These are phyloP conservation scores for Lasiosphaeria hispida DNA, from an alignment of 495 filamentous ascomycete genomes.

Conservation along the genomic window DNA sequence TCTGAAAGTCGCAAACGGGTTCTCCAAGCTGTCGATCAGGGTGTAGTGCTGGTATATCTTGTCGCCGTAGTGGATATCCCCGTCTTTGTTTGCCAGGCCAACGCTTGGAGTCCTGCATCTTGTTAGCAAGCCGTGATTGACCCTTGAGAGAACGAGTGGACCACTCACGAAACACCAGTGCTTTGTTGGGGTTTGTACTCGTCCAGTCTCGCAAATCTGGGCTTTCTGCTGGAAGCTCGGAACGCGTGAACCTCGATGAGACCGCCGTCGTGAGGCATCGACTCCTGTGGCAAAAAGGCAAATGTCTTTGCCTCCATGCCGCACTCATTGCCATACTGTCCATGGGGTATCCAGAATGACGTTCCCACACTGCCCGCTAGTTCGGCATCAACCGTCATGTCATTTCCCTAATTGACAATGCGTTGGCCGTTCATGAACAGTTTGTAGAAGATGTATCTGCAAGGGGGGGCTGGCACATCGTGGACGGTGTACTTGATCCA, in stretches of 20 bases:
- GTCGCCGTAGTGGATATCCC: constrained; percentile 31
- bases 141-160: neutral
- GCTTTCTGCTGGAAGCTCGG: constrained; percentile 39
- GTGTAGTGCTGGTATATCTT: constrained; percentile 42
- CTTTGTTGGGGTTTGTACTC: constrained; percentile 39
- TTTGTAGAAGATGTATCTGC: constrained; percentile 47
- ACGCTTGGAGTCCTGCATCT: constrained; percentile 39
- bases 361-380: constrained; percentile 37
- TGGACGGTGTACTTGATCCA: constrained; percentile 42
- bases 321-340: constrained; percentile 18
- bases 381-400: constrained; percentile 19
- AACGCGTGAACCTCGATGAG: constrained; percentile 52
- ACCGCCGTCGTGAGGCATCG: constrained; percentile 49
- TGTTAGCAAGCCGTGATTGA: constrained; percentile 5
- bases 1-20: constrained; percentile 46
- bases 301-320: constrained; percentile 44
- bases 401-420: constrained; percentile 48
- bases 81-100: constrained; percentile 46
- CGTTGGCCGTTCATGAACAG: constrained; percentile 49
- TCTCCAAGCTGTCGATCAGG: constrained; percentile 46
- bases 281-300: constrained; percentile 38
- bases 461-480: constrained; percentile 25
- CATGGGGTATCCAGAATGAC: constrained; percentile 43
- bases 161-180: constrained; percentile 48
- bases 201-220: constrained; percentile 33